Evolutionary conservation across 495 filamentous ascomycete genomes (phyloP), one percentile per base, ranked within the genome.

Genomic region (Aspergillus sclerotioniger): DNA sequence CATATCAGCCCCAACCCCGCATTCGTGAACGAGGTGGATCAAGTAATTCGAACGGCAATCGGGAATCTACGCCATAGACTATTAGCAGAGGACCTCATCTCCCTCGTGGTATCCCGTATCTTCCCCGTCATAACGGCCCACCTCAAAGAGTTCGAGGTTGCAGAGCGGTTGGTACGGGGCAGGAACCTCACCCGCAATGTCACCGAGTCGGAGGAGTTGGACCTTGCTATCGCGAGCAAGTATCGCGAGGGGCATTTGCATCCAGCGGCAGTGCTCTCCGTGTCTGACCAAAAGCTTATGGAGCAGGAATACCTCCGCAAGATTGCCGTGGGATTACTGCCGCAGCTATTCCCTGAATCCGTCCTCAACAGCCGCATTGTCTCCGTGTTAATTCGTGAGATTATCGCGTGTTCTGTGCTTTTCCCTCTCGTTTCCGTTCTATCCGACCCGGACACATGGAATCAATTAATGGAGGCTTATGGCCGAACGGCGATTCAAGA

Each of bases 361-460:
- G 81, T 95, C 60, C 81, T 90, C 31, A 86, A 83, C 19, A 97
- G 93, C 62, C 80, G 89, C 33, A 84, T 89, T 49, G 92, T 96
- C 10, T 81, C 80, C 17, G 88, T 90, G 12, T 71, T 99, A 37
- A 80, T 96, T 31, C 85, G 87, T 60, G 95, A 99, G 74, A 85
- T 98, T 57, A 83, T 96, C 6, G 79, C 76, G n/a, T 80, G 76
- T 31, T 73, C 74, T 6, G 66, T 78, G 12, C 63, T 78, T n/a
- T 62, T 72, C 39, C 75, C 76, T 8, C 53, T 75, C 15, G 62
- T 75, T 35, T 70, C 70, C 21, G 47, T 65, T 8, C 59, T 77
- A 7, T 77, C 90, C 16, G 94, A 98, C 59, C 92, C 95, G 9
- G 95, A 99, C 77, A 92, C 88, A 2, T 97, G 94, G 94, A 98